Base-by-base conservation (phyloP, 1,284 basidiomycete genomes). In the Ustilago vetiveriae region DNA sequence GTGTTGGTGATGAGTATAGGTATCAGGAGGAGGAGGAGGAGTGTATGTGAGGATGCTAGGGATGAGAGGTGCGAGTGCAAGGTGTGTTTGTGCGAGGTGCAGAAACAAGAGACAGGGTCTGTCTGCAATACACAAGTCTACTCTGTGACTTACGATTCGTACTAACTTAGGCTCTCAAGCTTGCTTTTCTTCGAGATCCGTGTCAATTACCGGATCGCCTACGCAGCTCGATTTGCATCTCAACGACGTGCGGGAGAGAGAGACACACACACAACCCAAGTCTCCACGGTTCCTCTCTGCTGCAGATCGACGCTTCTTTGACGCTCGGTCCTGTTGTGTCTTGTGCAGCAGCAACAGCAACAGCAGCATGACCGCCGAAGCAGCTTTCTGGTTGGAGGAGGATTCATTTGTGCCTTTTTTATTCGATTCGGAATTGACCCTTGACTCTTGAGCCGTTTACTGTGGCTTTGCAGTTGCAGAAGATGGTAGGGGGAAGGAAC, bases 191-290 rank as follows among this genome's bases (percentile, higher is more conserved):
- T 64, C 60, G 52, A 55, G 59, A 51, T 54, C 47, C 38, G 33
- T n/a, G 42, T 19, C 39, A 56, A 35, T 47, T 51, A 29, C 42
- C 52, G 60, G 53, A 64, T 64, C 60, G 41, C 36, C 54, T 57
- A 36, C 54, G 60, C 50, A 57, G 44, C 50, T 32, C 24, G n/a
- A 16, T 33, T 47, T 43, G 54, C 49, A 43, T 46, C 46, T 19
- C 42, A 33, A 30, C 54, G n/a, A n/a, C n/a, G n/a, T n/a, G n/a
- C n/a, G n/a, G n/a, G n/a, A n/a, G n/a, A n/a, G n/a, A 48, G 8
- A 33, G 35, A 44, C 46, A 41, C 19, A 50, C 19, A 44, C 24
- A 40, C 30, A 45, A 40, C 30, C 40, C 33, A 46, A 47, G 30
- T 41, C 35, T n/a, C n/a, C n/a, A n/a, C n/a, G n/a, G n/a, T n/a